These are phyloP conservation scores for Sordaria brevicollis DNA, from an alignment of 495 filamentous ascomycete genomes.

Conservation along the genomic window DNA sequence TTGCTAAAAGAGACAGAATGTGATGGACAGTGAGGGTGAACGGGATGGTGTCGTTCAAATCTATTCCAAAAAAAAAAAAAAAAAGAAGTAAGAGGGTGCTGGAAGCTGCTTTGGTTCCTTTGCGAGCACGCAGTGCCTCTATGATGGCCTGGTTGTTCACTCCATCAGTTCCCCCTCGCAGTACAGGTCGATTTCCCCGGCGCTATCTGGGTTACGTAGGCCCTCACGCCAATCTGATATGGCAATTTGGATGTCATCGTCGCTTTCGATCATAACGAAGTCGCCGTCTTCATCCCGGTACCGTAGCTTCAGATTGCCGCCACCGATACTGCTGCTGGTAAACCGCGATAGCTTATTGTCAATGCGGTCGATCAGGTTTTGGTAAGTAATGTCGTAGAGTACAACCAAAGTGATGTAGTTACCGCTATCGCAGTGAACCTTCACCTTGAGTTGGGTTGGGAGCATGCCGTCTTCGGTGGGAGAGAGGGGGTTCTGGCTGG, in stretches of 20 bases:
- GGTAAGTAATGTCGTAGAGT: constrained; percentile 83
- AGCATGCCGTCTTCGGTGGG: constrained; percentile 44
- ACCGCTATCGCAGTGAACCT: constrained; percentile 73
- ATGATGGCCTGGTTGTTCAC: not conserved
- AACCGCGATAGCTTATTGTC: constrained; percentile 84
- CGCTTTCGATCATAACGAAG: constrained; percentile 82
- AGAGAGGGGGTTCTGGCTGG: constrained; percentile 26
- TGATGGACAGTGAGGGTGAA: not conserved
- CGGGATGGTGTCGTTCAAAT: not conserved
- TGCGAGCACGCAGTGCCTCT: not conserved
- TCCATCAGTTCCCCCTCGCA: constrained; percentile 32
- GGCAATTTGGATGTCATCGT: constrained; percentile 89
- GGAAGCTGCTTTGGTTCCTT: not conserved
- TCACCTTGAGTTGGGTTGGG: constrained; percentile 84
- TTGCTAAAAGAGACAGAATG: not conserved
- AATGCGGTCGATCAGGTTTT: constrained; percentile 89
- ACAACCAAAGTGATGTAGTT: constrained; percentile 87
- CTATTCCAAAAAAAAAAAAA: not conserved
- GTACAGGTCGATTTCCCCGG: constrained; percentile 80
- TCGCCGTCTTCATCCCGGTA: constrained; percentile 92
- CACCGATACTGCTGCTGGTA: constrained; percentile 67
- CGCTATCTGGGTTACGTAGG: constrained; percentile 49
- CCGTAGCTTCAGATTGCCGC: constrained; percentile 67
- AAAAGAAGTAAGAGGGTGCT: not conserved
- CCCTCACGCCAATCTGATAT: constrained; percentile 87